A percentile compares a stretch with the other conserved stretches of the same genome.
Conservation (phyloP, 371 early-diverging fungal genomes). For the Lichtheimia ornata region DNA sequence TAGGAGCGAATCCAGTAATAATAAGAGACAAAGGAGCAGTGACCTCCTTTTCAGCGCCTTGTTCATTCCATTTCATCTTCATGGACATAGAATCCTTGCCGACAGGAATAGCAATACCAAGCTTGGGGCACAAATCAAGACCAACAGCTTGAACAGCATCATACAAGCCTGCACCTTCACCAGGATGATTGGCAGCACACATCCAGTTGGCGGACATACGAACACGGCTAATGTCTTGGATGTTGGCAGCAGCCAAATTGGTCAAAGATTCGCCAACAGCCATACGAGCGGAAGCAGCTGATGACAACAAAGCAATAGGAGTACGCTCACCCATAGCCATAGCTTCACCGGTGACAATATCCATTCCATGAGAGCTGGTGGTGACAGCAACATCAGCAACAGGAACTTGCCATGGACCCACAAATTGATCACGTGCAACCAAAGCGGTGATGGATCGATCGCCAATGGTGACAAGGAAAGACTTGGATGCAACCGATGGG, state of each 20-base stretch:
- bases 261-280: conserved; percentile 91
- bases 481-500: conserved; percentile 90
- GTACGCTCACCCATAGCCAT: conserved; percentile 98
- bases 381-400: conserved; percentile 95
- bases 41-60: conserved; percentile 61
- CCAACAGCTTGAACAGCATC: conserved; percentile 93
- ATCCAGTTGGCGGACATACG: conserved; percentile 98
- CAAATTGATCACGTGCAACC: conserved; percentile 95
- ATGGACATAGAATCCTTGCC: conserved; percentile 99
- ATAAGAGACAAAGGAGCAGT: conserved; percentile 89
- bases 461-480: conserved; percentile 95
- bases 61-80: conserved; percentile 87
- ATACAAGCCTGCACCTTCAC: conserved; percentile 93
- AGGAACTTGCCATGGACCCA: conserved; percentile 97
- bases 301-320: conserved; percentile 80
- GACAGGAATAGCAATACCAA: conserved; percentile 94
- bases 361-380: conserved; percentile 70
- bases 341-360: conserved; percentile 83
- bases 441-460: conserved; percentile 94
- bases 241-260: conserved; percentile 88
- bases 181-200: conserved; percentile 87
- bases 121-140: conserved; percentile 86
- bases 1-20: conserved; percentile 91
- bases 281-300: conserved; percentile 94
- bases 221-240: conserved; percentile 68